These are phyloP conservation scores for Kwoniella botswanensis DNA, from an alignment of 768 basidiomycete genomes.

Conservation along the genomic window DNA sequence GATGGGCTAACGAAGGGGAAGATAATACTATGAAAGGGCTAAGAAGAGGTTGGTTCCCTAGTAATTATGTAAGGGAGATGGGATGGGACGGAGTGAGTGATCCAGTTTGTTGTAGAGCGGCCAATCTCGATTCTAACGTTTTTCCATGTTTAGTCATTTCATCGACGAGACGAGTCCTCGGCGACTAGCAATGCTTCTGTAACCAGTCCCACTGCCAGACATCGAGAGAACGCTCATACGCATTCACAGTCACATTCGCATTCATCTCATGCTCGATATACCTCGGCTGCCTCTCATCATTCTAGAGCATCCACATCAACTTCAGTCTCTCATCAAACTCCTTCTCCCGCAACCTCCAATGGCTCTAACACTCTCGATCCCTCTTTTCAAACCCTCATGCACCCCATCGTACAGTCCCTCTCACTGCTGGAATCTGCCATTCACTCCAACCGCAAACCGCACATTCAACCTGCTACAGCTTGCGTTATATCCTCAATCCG, in stretches of 20 bases:
- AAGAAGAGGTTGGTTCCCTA: conserved; percentile 94
- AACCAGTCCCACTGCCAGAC: conserved; percentile 21
- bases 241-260: conserved; percentile 3
- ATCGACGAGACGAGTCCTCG: conserved; percentile 12
- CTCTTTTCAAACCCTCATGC: conserved; percentile 76
- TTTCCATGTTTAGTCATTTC: conserved; percentile 8
- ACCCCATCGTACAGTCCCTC: conserved; percentile 81
- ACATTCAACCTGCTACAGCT: conserved; percentile 92
- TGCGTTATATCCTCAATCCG: conserved; percentile 94
- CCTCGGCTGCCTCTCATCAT: conserved; percentile 34
- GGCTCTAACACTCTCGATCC: conserved; percentile 64
- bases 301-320: conserved; percentile 27
- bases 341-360: conserved; percentile 59
- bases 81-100: conserved; percentile 36
- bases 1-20: conserved; percentile 16
- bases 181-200: conserved; percentile 7
- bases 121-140: not conserved
- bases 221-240: not conserved
- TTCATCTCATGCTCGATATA: conserved; percentile 26
- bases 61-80: conserved; percentile 71
- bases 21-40: conserved; percentile 35
- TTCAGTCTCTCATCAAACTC: conserved; percentile 3
- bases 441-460: conserved; percentile 72
- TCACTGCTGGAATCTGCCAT: conserved; percentile 86
- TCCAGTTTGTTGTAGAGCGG: no score